Base-by-base conservation (phyloP, 2,329 filamentous ascomycete genomes). In the Microcyclospora tardicrescens region DNA sequence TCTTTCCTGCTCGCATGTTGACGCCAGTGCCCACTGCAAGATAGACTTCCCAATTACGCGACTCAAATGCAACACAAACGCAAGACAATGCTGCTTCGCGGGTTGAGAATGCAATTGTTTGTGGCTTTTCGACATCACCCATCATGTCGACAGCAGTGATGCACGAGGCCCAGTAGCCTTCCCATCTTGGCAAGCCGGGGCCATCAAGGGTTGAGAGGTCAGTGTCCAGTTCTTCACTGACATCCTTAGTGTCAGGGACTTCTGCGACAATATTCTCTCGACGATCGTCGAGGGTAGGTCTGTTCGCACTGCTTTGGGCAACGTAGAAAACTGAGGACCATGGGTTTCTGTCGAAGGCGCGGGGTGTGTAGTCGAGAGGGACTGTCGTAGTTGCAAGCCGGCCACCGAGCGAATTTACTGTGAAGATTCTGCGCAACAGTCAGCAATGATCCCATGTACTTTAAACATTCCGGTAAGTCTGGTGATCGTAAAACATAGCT, bases 11-110 rank as follows among this genome's bases (percentile, higher is more conserved):
- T 9, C 41, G 41, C 68, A 96, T 78, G 57, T 98, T 84, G 60
- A 93, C 93, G 2, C 82, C 89, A 1, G 89, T 95, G 36, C 91
- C 93, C 14, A 99, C 84, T 4, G 94, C 74, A n/a, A 98, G 68
- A 63, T 93, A 98, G 12, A 74, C 76, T 56, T 96, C 87, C 50
- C 85, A 80, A 43, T 93, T 84, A 58, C 93, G 84, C 46, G 83
- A 89, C 13, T 84, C 73, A 57, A 99, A 98, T 0, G 84, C 72
- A 2, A 93, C 85, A 27, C 84, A 75, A 4, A 83, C 81, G 45
- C 86, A 75, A 56, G 85, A 94, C 41, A 94, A 79, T 16, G 89
- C 86, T 13, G 86, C 84, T 61, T 96, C 87, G 50, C 98, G 96
- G 31, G 91, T 79, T 36, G 81, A 79, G 0, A 98, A 63, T 42